Evolutionary conservation across 2,329 filamentous ascomycete species (phyloP), one percentile per base, ranked within the genome.

Genomic region (Trichoderma atroviride): DNA sequence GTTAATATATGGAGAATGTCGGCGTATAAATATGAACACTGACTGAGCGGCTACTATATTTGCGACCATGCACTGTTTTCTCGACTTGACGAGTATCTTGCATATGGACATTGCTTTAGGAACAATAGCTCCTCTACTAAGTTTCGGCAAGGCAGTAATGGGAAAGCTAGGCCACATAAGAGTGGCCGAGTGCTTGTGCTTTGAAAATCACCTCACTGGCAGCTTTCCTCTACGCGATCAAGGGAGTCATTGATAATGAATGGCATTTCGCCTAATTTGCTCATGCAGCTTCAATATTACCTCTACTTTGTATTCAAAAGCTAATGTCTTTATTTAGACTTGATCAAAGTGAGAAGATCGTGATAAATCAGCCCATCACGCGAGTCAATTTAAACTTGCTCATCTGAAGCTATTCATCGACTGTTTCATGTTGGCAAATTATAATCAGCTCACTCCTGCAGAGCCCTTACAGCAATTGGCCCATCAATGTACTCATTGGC

Each of bases 291-390:
- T 19, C 5, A 35, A 16, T 19, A n/a, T 13, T 3, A 9, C 31
- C 13, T 50, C 14, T 69, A 69, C 66, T 57, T 35, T 10, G 7
- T 27, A 4, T 52, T 13, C 50, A 58, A 59, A 33, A 33, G 27
- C 66, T 56, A 69, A 63, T 19, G 27, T 69, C 13, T 19, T 24
- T 31, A 10, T 40, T 19, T 29, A 62, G 58, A 69, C 58, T 6
- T 29, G 3, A 2, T 33, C 1, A 6, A 4, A 5, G 6, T 5
- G 16, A 27, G 19, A 31, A 19, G 37, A 65, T 50, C 61, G n/a
- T 53, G 10, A 35, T 35, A 5, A 24, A 11, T 22, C 10, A 66
- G 24, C n/a, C 57, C 29, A 53, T 40, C 29, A 52, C 16, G 9
- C 16, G n/a, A 52, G 22, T 4, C 31, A 33, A 31, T 24, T 9